A percentile compares a stretch with the other conserved stretches of the same genome.
These are phyloP conservation scores for Tricholoma matsutake DNA, from an alignment of 768 basidiomycete species.

Conservation along the genomic window DNA sequence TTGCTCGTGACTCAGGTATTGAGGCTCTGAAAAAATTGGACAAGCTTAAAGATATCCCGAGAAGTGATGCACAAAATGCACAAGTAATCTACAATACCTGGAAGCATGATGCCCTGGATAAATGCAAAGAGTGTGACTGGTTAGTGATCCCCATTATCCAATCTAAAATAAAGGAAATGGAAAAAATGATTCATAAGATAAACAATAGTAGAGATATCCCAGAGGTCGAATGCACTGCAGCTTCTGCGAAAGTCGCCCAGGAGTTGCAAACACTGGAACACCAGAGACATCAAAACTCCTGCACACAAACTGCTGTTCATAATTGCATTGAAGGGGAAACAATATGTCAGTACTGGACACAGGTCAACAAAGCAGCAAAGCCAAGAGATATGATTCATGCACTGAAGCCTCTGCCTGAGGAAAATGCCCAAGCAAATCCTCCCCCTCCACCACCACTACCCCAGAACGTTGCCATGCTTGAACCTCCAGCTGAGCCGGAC, in stretches of 20 bases:
- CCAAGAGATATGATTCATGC: slow-evolving; percentile 11
- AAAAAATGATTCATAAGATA: too few relatives aligned
- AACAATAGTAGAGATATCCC: slow-evolving; percentile 1
- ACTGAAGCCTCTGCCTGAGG: background rate
- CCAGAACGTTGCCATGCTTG: too few relatives aligned
- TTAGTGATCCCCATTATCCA: background rate
- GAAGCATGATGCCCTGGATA: background rate
- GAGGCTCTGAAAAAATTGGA: background rate
- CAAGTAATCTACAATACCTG: background rate
- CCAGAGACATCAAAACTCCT: slow-evolving; percentile 4
- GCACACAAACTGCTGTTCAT: slow-evolving; percentile 1
- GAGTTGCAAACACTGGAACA: background rate
- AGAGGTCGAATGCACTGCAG: background rate
- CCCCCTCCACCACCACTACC: too few relatives aligned
- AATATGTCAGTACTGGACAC: slow-evolving; percentile 7
- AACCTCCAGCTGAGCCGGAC: too few relatives aligned
- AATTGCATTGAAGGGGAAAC: slow-evolving; percentile 10
- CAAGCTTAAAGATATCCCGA: background rate
- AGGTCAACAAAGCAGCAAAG: slow-evolving; percentile 6
- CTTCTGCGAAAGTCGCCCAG: too few relatives aligned
- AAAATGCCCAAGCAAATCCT: background rate
- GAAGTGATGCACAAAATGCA: background rate
- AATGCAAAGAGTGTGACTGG: background rate
- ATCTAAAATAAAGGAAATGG: background rate
- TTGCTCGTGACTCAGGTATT: background rate